phyloP scores from a whole-genome alignment of 805 yeast species.

The Candida ponderosae region DNA sequence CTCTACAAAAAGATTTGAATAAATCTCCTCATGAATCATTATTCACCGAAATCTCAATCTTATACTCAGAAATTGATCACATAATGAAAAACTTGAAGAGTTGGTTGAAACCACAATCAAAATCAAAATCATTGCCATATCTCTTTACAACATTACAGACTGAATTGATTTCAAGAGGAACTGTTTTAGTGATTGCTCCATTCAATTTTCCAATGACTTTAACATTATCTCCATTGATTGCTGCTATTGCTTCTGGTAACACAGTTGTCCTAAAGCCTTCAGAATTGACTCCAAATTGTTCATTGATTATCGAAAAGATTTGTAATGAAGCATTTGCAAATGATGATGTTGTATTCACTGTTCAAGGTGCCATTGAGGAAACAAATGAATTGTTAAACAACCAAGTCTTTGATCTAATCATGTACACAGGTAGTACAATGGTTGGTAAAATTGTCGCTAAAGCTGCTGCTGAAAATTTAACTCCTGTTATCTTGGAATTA shows the following conservation, averaged over 20 bases:
- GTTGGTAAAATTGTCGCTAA: slow-evolving; percentile 74
- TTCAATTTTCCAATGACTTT: slow-evolving; percentile 74
- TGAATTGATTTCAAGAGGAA: slow-evolving; percentile 43
- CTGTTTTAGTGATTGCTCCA: slow-evolving; percentile 66
- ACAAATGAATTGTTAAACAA: slow-evolving; percentile 48
- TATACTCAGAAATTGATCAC: slow-evolving; percentile 47
- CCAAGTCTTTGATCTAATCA: slow-evolving; percentile 66
- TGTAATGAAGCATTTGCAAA: slow-evolving; percentile 30
- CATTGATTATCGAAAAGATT: slow-evolving; percentile 47
- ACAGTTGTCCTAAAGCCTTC: slow-evolving; percentile 69
- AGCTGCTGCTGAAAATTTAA: slow-evolving; percentile 78
- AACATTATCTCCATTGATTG: slow-evolving; percentile 56
- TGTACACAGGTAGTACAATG: slow-evolving; percentile 73
- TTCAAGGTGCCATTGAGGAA: slow-evolving; percentile 62
- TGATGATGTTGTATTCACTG: slow-evolving; percentile 38
- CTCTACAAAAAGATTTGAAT: slow-evolving; percentile 61
- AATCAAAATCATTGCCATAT: background rate
- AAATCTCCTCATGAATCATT: slow-evolving; percentile 57
- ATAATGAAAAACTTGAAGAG: slow-evolving; percentile 50
- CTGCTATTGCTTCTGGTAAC: slow-evolving; percentile 85
- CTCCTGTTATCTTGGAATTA: slow-evolving; percentile 75
- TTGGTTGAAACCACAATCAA: slow-evolving; percentile 48
- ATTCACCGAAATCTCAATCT: slow-evolving; percentile 45
- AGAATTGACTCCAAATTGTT: slow-evolving; percentile 61
- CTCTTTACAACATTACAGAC: slow-evolving; percentile 21